Percentiles rank a stretch among this genome's conserved stretches.
Evolutionary conservation across 2,329 filamentous ascomycete species (phyloP).

Genomic region (Juglanconis juglandina): DNA sequence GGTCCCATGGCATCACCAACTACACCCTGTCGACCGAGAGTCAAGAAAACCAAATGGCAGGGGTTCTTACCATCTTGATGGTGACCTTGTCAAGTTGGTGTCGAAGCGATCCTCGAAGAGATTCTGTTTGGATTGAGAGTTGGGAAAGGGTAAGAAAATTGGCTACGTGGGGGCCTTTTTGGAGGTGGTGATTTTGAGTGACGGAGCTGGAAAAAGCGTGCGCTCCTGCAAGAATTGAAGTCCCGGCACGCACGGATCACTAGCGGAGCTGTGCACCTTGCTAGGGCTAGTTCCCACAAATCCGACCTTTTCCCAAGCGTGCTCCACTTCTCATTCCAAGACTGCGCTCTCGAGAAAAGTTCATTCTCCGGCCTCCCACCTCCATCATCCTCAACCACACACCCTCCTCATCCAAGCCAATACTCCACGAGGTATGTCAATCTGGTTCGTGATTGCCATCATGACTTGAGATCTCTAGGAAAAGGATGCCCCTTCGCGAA

Average conservation of each 20-base stretch:
- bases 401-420: slow-evolving; percentile 20
- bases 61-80: slow-evolving; percentile 58
- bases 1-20: not conserved
- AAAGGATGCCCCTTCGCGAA: slow-evolving; percentile 33
- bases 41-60: not conserved
- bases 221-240: slow-evolving; percentile 4
- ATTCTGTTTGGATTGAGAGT: slow-evolving; percentile 25
- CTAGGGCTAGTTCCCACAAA: slow-evolving; percentile 18
- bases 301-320: not conserved
- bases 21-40: not conserved
- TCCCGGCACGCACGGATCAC: not conserved
- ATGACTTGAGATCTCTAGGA: slow-evolving; percentile 28
- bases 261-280: not conserved
- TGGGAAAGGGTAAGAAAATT: slow-evolving; percentile 19
- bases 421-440: slow-evolving; percentile 28
- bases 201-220: slow-evolving; percentile 18
- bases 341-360: slow-evolving; percentile 23
- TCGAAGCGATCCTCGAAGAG: slow-evolving; percentile 69
- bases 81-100: slow-evolving; percentile 46
- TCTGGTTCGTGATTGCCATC: slow-evolving; percentile 3
- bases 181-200: slow-evolving; percentile 20
- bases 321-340: slow-evolving; percentile 22
- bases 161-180: slow-evolving; percentile 19
- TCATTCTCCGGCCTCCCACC: not conserved
- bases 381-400: slow-evolving; percentile 11